Percentiles rank a stretch among this genome's conserved stretches.
These are phyloP conservation scores for Melastoma candidum DNA, from an alignment of 441 rosid species.

Conservation along the genomic window DNA sequence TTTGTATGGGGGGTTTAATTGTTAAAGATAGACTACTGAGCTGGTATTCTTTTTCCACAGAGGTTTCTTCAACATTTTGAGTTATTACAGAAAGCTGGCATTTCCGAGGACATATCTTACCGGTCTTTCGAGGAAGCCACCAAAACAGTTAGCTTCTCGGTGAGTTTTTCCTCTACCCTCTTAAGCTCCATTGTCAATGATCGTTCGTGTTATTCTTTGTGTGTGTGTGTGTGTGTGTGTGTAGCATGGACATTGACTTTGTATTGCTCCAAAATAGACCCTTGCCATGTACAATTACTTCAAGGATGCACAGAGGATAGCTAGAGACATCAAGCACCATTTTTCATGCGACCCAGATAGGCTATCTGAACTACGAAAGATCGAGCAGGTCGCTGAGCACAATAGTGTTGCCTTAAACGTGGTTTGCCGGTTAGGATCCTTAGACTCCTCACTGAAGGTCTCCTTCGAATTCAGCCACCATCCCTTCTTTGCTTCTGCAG, in stretches of 20 bases:
- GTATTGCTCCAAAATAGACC: conserved; percentile 23
- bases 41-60: conserved; percentile 28
- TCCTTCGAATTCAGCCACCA: conserved; percentile 81
- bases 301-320: conserved; percentile 82
- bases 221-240: background rate
- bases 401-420: conserved; percentile 64
- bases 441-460: conserved; percentile 72
- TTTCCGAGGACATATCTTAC: conserved; percentile 66
- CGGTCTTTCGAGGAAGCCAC: conserved; percentile 72
- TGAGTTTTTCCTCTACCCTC: conserved; percentile 27
- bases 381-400: conserved; percentile 94
- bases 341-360: conserved; percentile 59
- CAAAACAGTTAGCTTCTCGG: conserved; percentile 54
- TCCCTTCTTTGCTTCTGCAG: conserved; percentile 86
- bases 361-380: conserved; percentile 50
- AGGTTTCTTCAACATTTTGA: conserved; percentile 89
- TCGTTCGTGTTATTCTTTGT: background rate
- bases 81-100: conserved; percentile 85
- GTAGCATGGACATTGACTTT: background rate
- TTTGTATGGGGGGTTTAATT: too few relatives aligned
- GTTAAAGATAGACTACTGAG: background rate
- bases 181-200: background rate
- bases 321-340: conserved; percentile 66
- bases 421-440: conserved; percentile 43
- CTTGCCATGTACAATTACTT: conserved; percentile 63